Conservation (phyloP, 164 flowering plant genomes). For the Akebia trifoliata region DNA sequence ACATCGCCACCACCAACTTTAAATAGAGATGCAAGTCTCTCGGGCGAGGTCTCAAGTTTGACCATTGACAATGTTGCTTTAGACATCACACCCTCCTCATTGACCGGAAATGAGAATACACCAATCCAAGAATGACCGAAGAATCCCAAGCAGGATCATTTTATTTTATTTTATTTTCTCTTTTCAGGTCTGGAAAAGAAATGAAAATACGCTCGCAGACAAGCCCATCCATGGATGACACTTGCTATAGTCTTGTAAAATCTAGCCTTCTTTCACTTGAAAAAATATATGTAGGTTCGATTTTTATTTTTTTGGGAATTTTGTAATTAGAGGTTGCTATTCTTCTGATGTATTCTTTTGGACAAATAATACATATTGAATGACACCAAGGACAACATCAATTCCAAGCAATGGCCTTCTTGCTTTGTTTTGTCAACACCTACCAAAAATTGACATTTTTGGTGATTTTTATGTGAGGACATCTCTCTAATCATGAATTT, state of each 20-base stretch:
- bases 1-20: slow-evolving; percentile 18
- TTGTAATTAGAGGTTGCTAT: background rate
- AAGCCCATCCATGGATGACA: background rate
- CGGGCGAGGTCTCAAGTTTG: slow-evolving; percentile 45
- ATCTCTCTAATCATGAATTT: too few relatives aligned
- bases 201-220: background rate
- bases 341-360: slow-evolving; percentile 11
- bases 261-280: background rate
- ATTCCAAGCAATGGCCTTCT: background rate
- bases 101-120: slow-evolving; percentile 23
- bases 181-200: background rate
- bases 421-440: too few relatives aligned
- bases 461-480: too few relatives aligned
- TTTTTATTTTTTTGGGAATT: background rate
- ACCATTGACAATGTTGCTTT: slow-evolving; percentile 48
- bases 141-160: background rate
- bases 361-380: background rate
- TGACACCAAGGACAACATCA: background rate
- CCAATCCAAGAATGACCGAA: background rate
- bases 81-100: slow-evolving; percentile 26
- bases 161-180: background rate
- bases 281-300: background rate
- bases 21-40: slow-evolving; percentile 24
- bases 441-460: too few relatives aligned
- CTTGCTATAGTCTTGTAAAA: background rate